Percentiles rank a stretch among this genome's conserved stretches.
phyloP scores from a whole-genome alignment of 2,329 filamentous ascomycete genomes.

The Fusarium transvaalense region DNA sequence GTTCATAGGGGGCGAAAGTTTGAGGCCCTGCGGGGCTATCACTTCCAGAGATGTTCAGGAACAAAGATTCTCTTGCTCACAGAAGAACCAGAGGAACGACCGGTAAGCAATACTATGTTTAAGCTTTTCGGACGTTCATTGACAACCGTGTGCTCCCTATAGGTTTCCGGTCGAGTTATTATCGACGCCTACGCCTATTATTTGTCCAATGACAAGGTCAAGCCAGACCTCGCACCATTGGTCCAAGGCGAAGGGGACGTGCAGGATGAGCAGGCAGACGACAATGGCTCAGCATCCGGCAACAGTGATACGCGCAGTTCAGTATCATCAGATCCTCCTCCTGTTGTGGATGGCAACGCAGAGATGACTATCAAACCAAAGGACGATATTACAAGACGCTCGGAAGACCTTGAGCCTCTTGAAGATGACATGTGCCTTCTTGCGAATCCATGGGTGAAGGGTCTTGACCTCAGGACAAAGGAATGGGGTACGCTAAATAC shows the following conservation, averaged over 20 bases:
- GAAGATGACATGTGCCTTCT: conserved; percentile 54
- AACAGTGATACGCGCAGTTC: not conserved
- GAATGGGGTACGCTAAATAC: conserved; percentile 11
- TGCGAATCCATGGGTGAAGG: conserved; percentile 54
- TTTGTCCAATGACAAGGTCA: conserved; percentile 48
- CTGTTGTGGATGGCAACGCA: not conserved
- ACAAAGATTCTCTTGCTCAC: conserved; percentile 48
- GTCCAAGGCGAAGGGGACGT: not conserved
- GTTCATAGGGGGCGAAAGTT: conserved; percentile 52
- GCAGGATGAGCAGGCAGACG: not conserved
- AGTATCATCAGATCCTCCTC: not conserved
- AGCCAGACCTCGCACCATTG: conserved; percentile 44
- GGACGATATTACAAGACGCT: conserved; percentile 12
- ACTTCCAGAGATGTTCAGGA: conserved; percentile 49
- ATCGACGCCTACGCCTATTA: conserved; percentile 56
- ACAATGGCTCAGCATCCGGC: not conserved
- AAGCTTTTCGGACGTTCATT: no score
- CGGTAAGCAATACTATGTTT: conserved; percentile 29
- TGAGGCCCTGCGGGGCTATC: conserved; percentile 51
- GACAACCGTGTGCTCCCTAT: not conserved
- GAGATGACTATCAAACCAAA: conserved; percentile 5
- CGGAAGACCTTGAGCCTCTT: conserved; percentile 47
- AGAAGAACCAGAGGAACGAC: conserved; percentile 43
- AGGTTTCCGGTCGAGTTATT: conserved; percentile 50
- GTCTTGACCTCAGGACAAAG: conserved; percentile 55